Evolutionary conservation across 768 basidiomycete species (phyloP).

Genomic region (Steccherinum ochraceum): DNA sequence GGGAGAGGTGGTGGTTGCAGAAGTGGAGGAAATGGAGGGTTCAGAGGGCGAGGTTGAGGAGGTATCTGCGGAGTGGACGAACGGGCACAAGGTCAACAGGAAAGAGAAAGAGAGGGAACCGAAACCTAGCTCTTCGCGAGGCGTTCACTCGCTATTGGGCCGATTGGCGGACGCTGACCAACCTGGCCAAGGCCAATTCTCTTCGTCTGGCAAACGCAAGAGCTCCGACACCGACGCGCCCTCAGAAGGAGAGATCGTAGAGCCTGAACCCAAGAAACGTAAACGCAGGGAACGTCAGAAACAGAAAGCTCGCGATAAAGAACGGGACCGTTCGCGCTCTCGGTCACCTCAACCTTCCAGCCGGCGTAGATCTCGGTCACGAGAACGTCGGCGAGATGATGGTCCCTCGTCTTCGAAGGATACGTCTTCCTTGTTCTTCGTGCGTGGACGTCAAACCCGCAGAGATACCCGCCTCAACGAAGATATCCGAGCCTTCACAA

Average conservation of each 20-base stretch:
- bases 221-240: not conserved
- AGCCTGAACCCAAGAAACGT: slow-evolving; percentile 3
- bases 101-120: too few relatives aligned
- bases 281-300: slow-evolving; percentile 4
- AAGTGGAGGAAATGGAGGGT: not conserved
- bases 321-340: slow-evolving; percentile 21
- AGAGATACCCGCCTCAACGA: slow-evolving; percentile 22
- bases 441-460: slow-evolving; percentile 45
- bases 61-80: too few relatives aligned
- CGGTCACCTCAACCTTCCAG: slow-evolving; percentile 15
- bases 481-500: slow-evolving; percentile 12
- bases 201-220: not conserved
- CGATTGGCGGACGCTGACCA: slow-evolving; percentile 3
- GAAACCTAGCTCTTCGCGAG: too few relatives aligned
- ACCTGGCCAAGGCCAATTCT: not conserved
- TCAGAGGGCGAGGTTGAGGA: too few relatives aligned
- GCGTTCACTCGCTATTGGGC: slow-evolving; percentile 9
- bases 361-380: slow-evolving; percentile 26
- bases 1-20: not conserved
- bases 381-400: not conserved
- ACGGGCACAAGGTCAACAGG: too few relatives aligned
- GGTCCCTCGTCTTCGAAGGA: not conserved
- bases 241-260: not conserved
- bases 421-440: slow-evolving; percentile 33
- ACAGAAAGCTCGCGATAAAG: not conserved